Evolutionary conservation across 768 basidiomycete genomes (phyloP).

Genomic region (Panellus pusillus): DNA sequence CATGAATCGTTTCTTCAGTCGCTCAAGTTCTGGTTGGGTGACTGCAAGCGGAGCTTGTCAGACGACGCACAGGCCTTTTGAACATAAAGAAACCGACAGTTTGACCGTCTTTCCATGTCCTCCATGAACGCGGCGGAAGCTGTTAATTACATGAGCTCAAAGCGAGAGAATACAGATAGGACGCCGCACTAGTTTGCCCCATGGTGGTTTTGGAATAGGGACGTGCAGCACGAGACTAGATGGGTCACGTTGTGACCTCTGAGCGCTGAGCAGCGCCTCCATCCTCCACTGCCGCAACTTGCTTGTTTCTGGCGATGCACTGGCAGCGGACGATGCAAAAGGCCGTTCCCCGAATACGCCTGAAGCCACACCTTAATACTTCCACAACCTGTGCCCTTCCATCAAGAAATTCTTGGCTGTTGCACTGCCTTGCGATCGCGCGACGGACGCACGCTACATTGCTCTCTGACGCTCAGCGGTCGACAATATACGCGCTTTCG

Average conservation of each 20-base stretch:
- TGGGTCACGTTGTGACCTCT: neutral
- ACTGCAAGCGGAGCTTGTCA: slow-evolving; percentile 49
- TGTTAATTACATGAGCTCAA: slow-evolving; percentile 28
- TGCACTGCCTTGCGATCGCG: slow-evolving; percentile 23
- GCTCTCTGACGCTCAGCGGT: slow-evolving; percentile 53
- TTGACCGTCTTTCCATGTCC: slow-evolving; percentile 96
- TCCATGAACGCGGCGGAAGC: slow-evolving; percentile 90
- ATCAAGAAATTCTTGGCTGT: slow-evolving; percentile 20
- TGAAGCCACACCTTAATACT: neutral
- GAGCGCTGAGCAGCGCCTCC: slow-evolving; percentile 4
- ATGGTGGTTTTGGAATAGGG: slow-evolving; percentile 37
- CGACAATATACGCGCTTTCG: slow-evolving; percentile 85
- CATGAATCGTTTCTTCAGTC: slow-evolving; percentile 99
- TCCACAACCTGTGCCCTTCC: slow-evolving; percentile 4
- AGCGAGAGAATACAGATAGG: neutral
- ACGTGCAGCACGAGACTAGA: slow-evolving; percentile 10
- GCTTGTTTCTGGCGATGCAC: slow-evolving; percentile 3
- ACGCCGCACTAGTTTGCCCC: slow-evolving; percentile 80
- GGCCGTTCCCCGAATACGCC: neutral
- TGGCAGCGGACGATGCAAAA: slow-evolving; percentile 9
- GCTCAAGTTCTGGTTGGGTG: slow-evolving; percentile 90
- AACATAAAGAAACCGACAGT: slow-evolving; percentile 67
- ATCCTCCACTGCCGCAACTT: neutral
- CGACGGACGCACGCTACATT: slow-evolving; percentile 13
- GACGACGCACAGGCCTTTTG: neutral